Evolutionary conservation across 1,139 yeast genomes (phyloP), one percentile per base, ranked within the genome.

Genomic region (Suhomyces bokatorum): DNA sequence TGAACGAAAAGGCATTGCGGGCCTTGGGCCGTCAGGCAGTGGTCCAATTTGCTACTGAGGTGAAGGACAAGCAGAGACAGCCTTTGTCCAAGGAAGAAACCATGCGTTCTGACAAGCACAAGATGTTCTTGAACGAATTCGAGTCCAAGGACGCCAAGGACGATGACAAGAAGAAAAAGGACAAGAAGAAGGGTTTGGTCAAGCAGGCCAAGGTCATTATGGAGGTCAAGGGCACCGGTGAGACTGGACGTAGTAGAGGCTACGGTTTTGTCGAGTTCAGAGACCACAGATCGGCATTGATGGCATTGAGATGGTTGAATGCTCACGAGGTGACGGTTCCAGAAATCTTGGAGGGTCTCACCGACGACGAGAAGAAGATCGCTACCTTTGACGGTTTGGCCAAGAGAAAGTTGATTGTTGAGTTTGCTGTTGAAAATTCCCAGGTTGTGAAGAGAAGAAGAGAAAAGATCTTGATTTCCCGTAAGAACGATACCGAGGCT

Each of bases 231-330:
- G 95, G 90, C 2, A 77, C 95, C 12, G 95, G 95, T 26, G 88
- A 86, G 34, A 67, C 78, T 28, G 99, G 98, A 43, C 80, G 99
- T 68, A 85, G 95, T 63, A 83, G 98, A 72, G 99, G 99, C 49
- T 93, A 91, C 58, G 99, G 99, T 51, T 55, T 93, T 73, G 69
- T 93, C 44, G 99, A 95, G 67, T 90, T 78, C 66, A 82, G 93
- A 67, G 96, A 91, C 64, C 99, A 93, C 64, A 87, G 87, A 65
- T 67, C 87, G 50, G 99, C 99, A 1, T 77, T 93, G 52, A 91
- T 91, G 97, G 98, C 96, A 6, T 78, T 93, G 49, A 81, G 99
- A 73, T 95, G 97, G 97, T 77, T 93, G 64, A 93, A 93, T 68
- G 97, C 96, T 3, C 97, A 93, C 63, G 85, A 81, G 58, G 96